Evolutionary conservation across 1,284 basidiomycete genomes (phyloP).

Genomic region (Cryptococcus maquisensis): DNA sequence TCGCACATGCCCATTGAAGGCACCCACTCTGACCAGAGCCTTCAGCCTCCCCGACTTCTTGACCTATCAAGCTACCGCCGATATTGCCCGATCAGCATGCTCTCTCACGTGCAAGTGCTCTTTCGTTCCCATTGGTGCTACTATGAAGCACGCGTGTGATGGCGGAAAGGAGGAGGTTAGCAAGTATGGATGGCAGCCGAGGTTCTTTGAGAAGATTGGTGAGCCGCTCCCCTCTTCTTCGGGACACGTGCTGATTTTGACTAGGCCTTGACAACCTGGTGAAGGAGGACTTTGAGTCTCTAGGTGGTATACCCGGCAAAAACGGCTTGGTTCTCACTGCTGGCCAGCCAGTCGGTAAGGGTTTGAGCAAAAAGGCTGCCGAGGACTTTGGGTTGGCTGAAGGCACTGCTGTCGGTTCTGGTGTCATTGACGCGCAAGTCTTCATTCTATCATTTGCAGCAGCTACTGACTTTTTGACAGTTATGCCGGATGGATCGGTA

Average conservation of each 20-base stretch:
- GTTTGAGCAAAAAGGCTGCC: slow-evolving; percentile 73
- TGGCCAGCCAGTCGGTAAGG: slow-evolving; percentile 82
- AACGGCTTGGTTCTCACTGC: slow-evolving; percentile 72
- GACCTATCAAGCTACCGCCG: slow-evolving; percentile 83
- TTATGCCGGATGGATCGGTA: slow-evolving; percentile 98
- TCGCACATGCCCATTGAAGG: not conserved
- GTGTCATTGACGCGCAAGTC: slow-evolving; percentile 85
- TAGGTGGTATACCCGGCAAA: slow-evolving; percentile 66
- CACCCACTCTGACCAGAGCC: not conserved
- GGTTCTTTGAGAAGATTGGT: slow-evolving; percentile 81
- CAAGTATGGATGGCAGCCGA: slow-evolving; percentile 72
- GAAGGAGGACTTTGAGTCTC: slow-evolving; percentile 63
- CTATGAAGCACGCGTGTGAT: slow-evolving; percentile 43
- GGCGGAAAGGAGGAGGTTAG: slow-evolving; percentile 43
- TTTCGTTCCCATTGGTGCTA: slow-evolving; percentile 69
- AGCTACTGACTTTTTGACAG: slow-evolving; percentile 46
- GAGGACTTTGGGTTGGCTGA: slow-evolving; percentile 76
- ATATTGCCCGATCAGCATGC: slow-evolving; percentile 78
- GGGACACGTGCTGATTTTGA: not conserved
- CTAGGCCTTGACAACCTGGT: slow-evolving; percentile 47
- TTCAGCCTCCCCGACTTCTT: slow-evolving; percentile 80
- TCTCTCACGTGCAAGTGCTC: slow-evolving; percentile 96
- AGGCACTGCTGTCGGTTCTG: slow-evolving; percentile 92
- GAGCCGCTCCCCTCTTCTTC: slow-evolving; percentile 7
- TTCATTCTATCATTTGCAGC: not conserved